phyloP scores from a whole-genome alignment of 2,329 filamentous ascomycete species.

The Penicillium hordei region DNA sequence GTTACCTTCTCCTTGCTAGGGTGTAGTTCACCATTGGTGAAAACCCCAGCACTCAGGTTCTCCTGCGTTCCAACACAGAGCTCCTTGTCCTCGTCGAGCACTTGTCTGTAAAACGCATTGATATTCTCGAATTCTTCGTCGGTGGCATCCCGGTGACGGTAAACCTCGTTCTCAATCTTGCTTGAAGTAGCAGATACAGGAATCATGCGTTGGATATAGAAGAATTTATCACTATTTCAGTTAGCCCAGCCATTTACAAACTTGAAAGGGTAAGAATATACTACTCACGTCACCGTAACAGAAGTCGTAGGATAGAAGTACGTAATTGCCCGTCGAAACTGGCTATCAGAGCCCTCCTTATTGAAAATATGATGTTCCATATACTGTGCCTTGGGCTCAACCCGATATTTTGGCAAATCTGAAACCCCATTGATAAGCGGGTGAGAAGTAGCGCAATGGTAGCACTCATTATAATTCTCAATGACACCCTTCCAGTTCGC shows the following conservation, averaged over 20 bases:
- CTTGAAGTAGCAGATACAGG: conserved; percentile 53
- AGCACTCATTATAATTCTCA: conserved; percentile 31
- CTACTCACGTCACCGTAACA: conserved; percentile 33
- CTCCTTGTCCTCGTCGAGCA: conserved; percentile 63
- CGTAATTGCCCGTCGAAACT: conserved; percentile 41
- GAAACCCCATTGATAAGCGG: conserved; percentile 42
- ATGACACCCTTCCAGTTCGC: conserved; percentile 27
- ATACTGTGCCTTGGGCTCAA: conserved; percentile 51
- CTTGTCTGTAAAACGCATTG: conserved; percentile 60
- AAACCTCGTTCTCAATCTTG: conserved; percentile 63
- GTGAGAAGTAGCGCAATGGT: conserved; percentile 29
- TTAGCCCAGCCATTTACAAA: neutral
- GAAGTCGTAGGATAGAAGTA: conserved; percentile 33
- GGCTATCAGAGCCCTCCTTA: conserved; percentile 48
- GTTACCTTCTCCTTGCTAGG: conserved; percentile 56
- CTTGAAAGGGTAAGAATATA: neutral
- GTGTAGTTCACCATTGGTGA: conserved; percentile 63
- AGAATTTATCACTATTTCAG: conserved; percentile 50
- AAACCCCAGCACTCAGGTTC: conserved; percentile 61
- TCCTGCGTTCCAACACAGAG: conserved; percentile 59
- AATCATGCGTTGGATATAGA: conserved; percentile 64
- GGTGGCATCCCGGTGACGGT: conserved; percentile 57
- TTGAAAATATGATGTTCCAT: conserved; percentile 54
- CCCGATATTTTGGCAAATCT: conserved; percentile 56
- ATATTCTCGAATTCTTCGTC: conserved; percentile 60